Evolutionary conservation across 140 eudicot species (phyloP).

Genomic region (Stevia rebaudiana): DNA sequence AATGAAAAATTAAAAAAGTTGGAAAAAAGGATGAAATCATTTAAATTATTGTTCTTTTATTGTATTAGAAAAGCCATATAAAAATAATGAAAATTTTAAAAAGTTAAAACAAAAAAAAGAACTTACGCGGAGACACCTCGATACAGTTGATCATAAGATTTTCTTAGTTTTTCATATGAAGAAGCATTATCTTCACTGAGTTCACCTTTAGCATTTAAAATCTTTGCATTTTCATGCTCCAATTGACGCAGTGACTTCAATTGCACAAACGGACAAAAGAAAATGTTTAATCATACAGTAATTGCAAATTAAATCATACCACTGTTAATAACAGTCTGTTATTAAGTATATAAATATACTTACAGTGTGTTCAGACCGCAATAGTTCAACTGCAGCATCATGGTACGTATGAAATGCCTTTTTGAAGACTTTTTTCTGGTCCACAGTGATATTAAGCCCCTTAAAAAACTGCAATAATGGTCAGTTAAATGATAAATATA

Average conservation of each 20-base stretch:
- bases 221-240: constrained; percentile 96
- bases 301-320: neutral
- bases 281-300: neutral
- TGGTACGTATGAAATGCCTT: constrained; percentile 74
- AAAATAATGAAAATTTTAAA: constrained; percentile 1
- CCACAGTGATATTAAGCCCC: constrained; percentile 74
- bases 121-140: constrained; percentile 97
- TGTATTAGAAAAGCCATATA: neutral
- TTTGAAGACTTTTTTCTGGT: constrained; percentile 73
- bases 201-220: constrained; percentile 87
- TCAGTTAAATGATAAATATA: neutral
- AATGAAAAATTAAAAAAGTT: too few relatives aligned
- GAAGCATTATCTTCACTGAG: constrained; percentile 89
- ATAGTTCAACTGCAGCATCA: constrained; percentile 70
- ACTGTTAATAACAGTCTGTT: too few relatives aligned
- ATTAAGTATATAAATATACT: constrained; percentile 24
- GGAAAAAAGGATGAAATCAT: too few relatives aligned
- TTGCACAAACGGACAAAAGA: constrained; percentile 6
- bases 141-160: constrained; percentile 79
- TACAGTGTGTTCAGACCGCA: constrained; percentile 86
- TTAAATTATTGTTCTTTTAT: too few relatives aligned
- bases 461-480: constrained; percentile 55
- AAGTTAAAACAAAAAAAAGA: constrained; percentile 1
- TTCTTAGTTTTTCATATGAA: constrained; percentile 84
- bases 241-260: constrained; percentile 82